Percentiles rank a stretch among this genome's conserved stretches.
These are phyloP conservation scores for Zymoseptoria ardabiliae DNA, from an alignment of 2,329 filamentous ascomycete species.

Conservation along the genomic window DNA sequence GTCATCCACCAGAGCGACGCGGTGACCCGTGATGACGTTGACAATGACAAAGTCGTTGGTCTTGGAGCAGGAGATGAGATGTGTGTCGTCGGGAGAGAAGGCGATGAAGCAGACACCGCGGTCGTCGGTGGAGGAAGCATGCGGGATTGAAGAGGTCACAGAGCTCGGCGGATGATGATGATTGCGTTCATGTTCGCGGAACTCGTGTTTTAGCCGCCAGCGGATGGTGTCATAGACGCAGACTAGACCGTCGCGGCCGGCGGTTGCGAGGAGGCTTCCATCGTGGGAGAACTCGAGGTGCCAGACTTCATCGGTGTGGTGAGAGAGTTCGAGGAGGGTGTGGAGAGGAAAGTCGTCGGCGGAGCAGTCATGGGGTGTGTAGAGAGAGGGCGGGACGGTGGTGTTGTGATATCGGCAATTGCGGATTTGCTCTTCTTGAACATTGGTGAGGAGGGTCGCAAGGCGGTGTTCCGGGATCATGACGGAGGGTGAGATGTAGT, in stretches of 20 bases:
- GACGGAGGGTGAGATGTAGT: slow-evolving; percentile 86
- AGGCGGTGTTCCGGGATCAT: slow-evolving; percentile 94
- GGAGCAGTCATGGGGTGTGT: slow-evolving; percentile 81
- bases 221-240: slow-evolving; percentile 73
- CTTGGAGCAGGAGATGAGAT: slow-evolving; percentile 69
- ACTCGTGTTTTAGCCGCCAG: slow-evolving; percentile 55
- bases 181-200: slow-evolving; percentile 26
- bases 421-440: slow-evolving; percentile 76
- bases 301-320: slow-evolving; percentile 82
- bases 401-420: slow-evolving; percentile 86
- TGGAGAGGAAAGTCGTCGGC: slow-evolving; percentile 70
- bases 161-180: neutral
- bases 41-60: slow-evolving; percentile 31
- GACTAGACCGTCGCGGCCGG: slow-evolving; percentile 66
- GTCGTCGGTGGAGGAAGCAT: slow-evolving; percentile 11
- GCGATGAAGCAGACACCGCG: slow-evolving; percentile 67
- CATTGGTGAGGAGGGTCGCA: slow-evolving; percentile 69
- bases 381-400: slow-evolving; percentile 69
- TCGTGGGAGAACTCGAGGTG: slow-evolving; percentile 84
- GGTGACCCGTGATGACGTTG: slow-evolving; percentile 41
- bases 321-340: slow-evolving; percentile 60
- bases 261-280: slow-evolving; percentile 72
- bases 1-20: slow-evolving; percentile 57
- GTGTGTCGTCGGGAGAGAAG: slow-evolving; percentile 87
- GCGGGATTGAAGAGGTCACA: slow-evolving; percentile 6